A percentile compares a stretch with the other conserved stretches of the same genome.
Conservation (phyloP, 352 stramenopile species). For the Globisporangium cylindrosporum region DNA sequence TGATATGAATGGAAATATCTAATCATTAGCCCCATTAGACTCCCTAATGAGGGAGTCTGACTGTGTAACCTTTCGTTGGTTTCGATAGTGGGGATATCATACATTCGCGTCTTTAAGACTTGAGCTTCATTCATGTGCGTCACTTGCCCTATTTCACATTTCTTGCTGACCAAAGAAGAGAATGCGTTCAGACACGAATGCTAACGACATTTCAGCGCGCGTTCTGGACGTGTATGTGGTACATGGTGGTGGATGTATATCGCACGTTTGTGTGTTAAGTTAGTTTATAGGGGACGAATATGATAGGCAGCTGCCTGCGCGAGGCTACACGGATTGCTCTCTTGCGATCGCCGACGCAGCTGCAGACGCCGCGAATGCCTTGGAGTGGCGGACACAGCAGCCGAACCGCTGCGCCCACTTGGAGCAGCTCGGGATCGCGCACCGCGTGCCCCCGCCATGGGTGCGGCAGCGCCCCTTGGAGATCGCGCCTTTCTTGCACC, state of each 20-base stretch:
- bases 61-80: no score
- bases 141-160: not conserved
- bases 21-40: no score
- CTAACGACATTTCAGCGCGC: not conserved
- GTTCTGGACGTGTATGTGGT: not conserved
- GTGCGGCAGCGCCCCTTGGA: constrained; percentile 47
- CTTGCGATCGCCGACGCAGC: not conserved
- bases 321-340: not conserved
- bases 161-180: not conserved
- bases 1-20: no score
- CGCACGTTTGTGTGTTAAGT: not conserved
- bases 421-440: constrained; percentile 34
- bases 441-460: constrained; percentile 53
- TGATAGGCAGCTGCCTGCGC: no score
- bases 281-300: not conserved
- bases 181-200: not conserved
- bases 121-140: no score
- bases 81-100: no score
- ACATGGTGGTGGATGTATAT: not conserved
- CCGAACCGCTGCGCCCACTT: constrained; percentile 49
- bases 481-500: constrained; percentile 50
- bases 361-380: constrained; percentile 11
- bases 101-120: no score
- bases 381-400: constrained; percentile 43
- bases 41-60: no score